These are phyloP conservation scores for Pythium dissimile DNA, from an alignment of 352 stramenopile genomes.

Conservation along the genomic window DNA sequence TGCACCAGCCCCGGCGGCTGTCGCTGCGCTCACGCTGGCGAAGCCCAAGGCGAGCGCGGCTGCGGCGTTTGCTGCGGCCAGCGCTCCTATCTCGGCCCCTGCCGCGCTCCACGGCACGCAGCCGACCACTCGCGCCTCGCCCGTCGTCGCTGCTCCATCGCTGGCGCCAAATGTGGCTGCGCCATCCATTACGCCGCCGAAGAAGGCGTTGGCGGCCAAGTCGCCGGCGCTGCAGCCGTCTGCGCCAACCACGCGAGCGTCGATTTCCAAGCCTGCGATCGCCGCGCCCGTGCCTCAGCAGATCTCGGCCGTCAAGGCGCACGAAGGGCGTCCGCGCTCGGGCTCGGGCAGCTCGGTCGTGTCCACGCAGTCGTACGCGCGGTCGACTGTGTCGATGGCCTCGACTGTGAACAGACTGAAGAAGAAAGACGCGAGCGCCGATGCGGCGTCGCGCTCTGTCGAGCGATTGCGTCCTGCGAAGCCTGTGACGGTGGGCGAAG, in stretches of 20 bases:
- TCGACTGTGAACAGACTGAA: conserved; percentile 71
- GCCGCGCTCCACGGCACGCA: conserved; percentile 17
- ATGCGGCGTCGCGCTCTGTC: conserved; percentile 63
- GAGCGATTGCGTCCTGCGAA: conserved; percentile 80
- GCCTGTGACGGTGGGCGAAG: conserved; percentile 80
- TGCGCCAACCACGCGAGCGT: conserved; percentile 10
- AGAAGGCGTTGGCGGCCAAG: conserved; percentile 10
- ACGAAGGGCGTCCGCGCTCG: conserved; percentile 46
- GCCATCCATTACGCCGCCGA: conserved; percentile 11
- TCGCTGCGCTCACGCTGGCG: conserved; percentile 1
- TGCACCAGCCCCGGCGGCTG: conserved; percentile 3
- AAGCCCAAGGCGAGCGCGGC: conserved; percentile 1
- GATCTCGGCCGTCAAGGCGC: conserved; percentile 14
- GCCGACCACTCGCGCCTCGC: conserved; percentile 6
- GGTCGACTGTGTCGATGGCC: conserved; percentile 75
- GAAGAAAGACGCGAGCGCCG: conserved; percentile 39
- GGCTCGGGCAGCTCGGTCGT: conserved; percentile 72
- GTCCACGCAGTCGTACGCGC: conserved; percentile 74
- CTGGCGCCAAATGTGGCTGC: conserved; percentile 4
- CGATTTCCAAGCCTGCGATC: conserved; percentile 9
- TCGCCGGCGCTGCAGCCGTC: conserved; percentile 12
- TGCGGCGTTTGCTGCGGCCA: conserved; percentile 9
- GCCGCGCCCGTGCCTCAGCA: conserved; percentile 3
- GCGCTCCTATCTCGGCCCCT: conserved; percentile 15
- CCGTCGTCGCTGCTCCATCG: neutral